Evolutionary conservation across 2,329 filamentous ascomycete genomes (phyloP), one percentile per base, ranked within the genome.

Genomic region (Cladobotryum mycophilum): DNA sequence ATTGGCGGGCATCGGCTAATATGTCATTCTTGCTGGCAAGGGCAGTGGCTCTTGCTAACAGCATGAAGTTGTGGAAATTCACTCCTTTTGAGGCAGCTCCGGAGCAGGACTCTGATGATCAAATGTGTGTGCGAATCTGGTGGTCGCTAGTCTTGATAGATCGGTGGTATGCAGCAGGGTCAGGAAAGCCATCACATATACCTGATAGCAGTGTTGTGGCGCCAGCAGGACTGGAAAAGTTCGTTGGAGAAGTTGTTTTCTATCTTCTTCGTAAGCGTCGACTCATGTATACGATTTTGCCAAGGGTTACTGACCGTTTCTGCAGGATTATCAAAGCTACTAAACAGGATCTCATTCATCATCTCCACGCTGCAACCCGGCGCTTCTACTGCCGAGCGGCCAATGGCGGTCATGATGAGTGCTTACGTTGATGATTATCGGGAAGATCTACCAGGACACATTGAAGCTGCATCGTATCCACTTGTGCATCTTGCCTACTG

Each of bases 91-190:
- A 74, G 47, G 65, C 68, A 4, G 73, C 77, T 5, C 64, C 70
- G 9, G 79, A 84, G 47, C 61, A 70, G 2, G 82, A 88, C 61
- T 78, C 77, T 17, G 80, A 84, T 41, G 80, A 83, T 45, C 79
- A 80, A 15, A 69, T 88, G 4, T 76, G 77, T 2, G 72, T 83
- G 46, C 77, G 84, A 41, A 77, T 84, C 15, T 89, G 86, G 86
- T 88, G 84, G 82, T 80, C 81, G 13, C 69, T 89, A 34, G 78
- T 88, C 42, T 76, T 86, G 55, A 76, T 89, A 55, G 86, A 89
- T 60, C 78, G 85, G 14, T 89, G 84, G 84, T 81, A 88, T 61
- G 82, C 86, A 4, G 76, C 82, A n/a, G 82, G 81, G 18, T 84
- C 79, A 4, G 81, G 79, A 12, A 81, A 76, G 54, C 81, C 84